These are phyloP conservation scores for Fagus crenata DNA, from an alignment of 306 rosid genomes.

Conservation along the genomic window DNA sequence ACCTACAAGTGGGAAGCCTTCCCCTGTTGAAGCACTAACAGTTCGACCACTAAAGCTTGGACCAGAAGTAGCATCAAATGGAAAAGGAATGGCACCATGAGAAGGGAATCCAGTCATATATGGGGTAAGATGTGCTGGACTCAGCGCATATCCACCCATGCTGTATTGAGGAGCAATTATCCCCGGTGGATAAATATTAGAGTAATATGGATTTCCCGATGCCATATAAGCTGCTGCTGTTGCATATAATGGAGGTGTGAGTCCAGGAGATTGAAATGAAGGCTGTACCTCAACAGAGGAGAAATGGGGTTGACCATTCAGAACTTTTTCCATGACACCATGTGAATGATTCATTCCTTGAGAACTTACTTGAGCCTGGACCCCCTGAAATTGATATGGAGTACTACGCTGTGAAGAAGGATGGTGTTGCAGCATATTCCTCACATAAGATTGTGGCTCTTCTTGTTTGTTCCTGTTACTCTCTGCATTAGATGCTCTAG, in stretches of 20 bases:
- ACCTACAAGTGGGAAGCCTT: slow-evolving; percentile 36
- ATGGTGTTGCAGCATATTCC: slow-evolving; percentile 31
- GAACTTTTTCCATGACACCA: slow-evolving; percentile 41
- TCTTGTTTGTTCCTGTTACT: slow-evolving; percentile 29
- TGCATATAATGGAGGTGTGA: slow-evolving; percentile 50
- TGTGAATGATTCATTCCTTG: slow-evolving; percentile 45
- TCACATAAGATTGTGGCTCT: slow-evolving; percentile 30
- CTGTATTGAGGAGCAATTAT: slow-evolving; percentile 43
- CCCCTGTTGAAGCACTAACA: slow-evolving; percentile 40
- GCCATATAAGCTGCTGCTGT: slow-evolving; percentile 48
- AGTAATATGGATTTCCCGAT: slow-evolving; percentile 48
- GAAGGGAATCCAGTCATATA: slow-evolving; percentile 51
- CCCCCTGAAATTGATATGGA: slow-evolving; percentile 41
- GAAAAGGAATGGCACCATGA: slow-evolving; percentile 46
- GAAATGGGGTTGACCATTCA: slow-evolving; percentile 41
- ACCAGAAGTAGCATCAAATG: slow-evolving; percentile 44
- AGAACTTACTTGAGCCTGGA: slow-evolving; percentile 34
- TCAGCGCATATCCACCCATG: slow-evolving; percentile 48
- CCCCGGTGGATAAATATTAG: slow-evolving; percentile 44
- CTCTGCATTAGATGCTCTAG: slow-evolving; percentile 30
- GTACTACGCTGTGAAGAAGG: slow-evolving; percentile 32
- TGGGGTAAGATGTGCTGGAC: slow-evolving; percentile 41
- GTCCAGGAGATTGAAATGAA: slow-evolving; percentile 42
- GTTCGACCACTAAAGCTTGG: slow-evolving; percentile 42
- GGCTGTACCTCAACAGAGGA: slow-evolving; percentile 48